phyloP scores from a whole-genome alignment of 164 flowering plant species.

The Saururus chinensis region DNA sequence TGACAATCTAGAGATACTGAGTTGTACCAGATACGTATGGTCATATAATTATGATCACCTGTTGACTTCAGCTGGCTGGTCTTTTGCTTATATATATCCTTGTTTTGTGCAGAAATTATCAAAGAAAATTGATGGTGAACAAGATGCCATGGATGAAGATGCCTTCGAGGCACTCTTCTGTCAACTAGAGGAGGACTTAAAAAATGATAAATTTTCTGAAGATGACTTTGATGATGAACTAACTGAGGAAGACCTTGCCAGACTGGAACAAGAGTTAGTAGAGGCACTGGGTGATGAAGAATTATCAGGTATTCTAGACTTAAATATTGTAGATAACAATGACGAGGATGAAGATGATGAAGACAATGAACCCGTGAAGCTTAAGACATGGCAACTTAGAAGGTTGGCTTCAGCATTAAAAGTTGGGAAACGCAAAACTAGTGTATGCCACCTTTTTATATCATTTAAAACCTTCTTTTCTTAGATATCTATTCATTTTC shows the following conservation, averaged over 20 bases:
- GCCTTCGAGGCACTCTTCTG: slow-evolving; percentile 73
- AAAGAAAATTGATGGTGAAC: slow-evolving; percentile 12
- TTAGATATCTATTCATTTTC: neutral
- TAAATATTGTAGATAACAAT: slow-evolving; percentile 2
- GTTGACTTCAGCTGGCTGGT: neutral
- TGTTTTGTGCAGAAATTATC: slow-evolving; percentile 11
- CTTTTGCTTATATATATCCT: neutral
- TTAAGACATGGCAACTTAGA: slow-evolving; percentile 81
- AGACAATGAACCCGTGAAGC: slow-evolving; percentile 44
- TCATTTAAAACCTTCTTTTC: neutral
- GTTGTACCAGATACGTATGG: neutral
- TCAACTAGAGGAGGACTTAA: slow-evolving; percentile 76
- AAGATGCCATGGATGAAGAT: slow-evolving; percentile 61
- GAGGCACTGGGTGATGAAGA: slow-evolving; percentile 56
- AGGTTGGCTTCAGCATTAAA: slow-evolving; percentile 78
- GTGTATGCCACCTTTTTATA: slow-evolving; percentile 27
- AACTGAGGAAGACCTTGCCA: slow-evolving; percentile 71
- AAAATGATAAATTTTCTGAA: slow-evolving; percentile 34
- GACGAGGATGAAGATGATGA: slow-evolving; percentile 49
- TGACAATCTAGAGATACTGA: too few relatives aligned
- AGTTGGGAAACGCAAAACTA: slow-evolving; percentile 76
- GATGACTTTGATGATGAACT: slow-evolving; percentile 58
- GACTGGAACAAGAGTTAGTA: slow-evolving; percentile 55
- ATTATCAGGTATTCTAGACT: slow-evolving; percentile 15
- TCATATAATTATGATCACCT: neutral